Evolutionary conservation across 2,329 filamentous ascomycete genomes (phyloP), one percentile per base, ranked within the genome.

Genomic region (Colletotrichum lupini): DNA sequence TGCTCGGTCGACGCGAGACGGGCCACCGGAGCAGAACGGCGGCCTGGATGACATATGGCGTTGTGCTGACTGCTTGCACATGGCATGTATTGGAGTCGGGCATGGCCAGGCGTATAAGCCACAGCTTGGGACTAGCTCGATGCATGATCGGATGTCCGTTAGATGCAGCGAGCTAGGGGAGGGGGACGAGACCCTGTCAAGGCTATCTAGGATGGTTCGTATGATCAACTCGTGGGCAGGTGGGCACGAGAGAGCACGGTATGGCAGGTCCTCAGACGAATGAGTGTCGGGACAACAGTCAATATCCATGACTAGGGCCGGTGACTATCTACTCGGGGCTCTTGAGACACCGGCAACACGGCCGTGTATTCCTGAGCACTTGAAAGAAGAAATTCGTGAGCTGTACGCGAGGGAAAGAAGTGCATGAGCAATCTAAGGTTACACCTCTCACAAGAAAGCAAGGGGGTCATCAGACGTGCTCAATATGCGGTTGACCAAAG

Each of bases 121-220:
- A 65, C 71, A 66, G 28, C 49, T 63, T 68, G 57, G 52, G 59
- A 28, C 55, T 59, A 55, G 57, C 42, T 55, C 28, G 52, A 32
- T 63, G 72, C 62, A 63, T 72, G 62, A 30, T 52, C 68, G 68
- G 68, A 74, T 68, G 72, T 74, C 72, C 72, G 68, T 63, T 55
- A 42, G 12, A 53, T 68, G 72, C 52, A 72, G 68, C 26, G 42
- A 30, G 49, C 62, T 35, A 58, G 42, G 57, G 58, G 8, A 35
- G 53, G 53, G 59, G 26, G 55, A 35, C 55, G 16, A 73, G 56
- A 61, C 67, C 60, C 30, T 70, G 70, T 58, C 60, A 52, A 65
- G 46, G 60, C 26, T 52, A 61, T 57, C 60, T 42, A 9, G 67
- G 60, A 70, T 52, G 37, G 26, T 16, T 65, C 46, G 67, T 70